Conservation (phyloP, 2,329 filamentous ascomycete genomes). For the Clarireedia paspali region DNA sequence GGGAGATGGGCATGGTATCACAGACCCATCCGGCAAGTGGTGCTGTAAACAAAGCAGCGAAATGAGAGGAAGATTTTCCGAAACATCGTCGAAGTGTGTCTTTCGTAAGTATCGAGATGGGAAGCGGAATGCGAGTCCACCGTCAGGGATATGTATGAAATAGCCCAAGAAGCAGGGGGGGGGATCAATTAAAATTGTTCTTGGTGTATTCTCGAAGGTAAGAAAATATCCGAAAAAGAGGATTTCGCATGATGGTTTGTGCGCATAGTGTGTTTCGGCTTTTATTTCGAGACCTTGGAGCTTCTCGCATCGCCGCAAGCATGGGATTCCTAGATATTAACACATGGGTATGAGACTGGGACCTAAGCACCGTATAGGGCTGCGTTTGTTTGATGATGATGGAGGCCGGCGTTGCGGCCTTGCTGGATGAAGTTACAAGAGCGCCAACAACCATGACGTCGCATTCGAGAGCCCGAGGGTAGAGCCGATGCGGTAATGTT, state of each 20-base stretch:
- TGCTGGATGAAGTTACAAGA: neutral
- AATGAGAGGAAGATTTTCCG: neutral
- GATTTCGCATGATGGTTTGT: constrained; percentile 1
- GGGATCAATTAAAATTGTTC: neutral
- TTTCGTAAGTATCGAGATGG: neutral
- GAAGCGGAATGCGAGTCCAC: no score
- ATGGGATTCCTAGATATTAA: neutral
- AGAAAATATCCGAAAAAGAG: neutral
- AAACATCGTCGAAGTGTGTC: neutral
- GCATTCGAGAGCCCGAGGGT: constrained; percentile 1
- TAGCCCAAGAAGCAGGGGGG: neutral
- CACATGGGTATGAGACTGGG: constrained; percentile 1
- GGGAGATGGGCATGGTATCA: no score
- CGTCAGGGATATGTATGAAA: no score
- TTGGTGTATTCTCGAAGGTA: constrained; percentile 1
- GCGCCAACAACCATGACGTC: neutral
- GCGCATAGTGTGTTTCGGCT: neutral
- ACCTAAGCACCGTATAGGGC: neutral
- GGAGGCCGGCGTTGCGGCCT: neutral
- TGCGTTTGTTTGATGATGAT: constrained; percentile 1
- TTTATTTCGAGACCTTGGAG: constrained; percentile 3
- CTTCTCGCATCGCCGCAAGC: neutral
- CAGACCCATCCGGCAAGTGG: no score
- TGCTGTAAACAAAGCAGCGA: neutral
- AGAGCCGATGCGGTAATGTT: constrained; percentile 1